phyloP scores from a whole-genome alignment of 805 yeast genomes.

The Kuraishia piskuri region DNA sequence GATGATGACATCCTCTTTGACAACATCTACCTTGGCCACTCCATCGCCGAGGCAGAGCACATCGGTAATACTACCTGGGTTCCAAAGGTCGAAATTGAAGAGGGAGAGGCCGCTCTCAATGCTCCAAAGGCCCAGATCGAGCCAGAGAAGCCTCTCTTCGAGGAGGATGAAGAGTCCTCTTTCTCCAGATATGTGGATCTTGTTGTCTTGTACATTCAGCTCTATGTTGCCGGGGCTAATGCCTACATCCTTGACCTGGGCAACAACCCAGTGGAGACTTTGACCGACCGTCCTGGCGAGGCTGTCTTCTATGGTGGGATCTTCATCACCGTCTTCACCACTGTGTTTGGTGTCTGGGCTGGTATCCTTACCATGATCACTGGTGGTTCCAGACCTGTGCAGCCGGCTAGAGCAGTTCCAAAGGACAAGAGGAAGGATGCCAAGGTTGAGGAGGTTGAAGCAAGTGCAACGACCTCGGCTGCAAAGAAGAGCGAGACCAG shows the following conservation, averaged over 20 bases:
- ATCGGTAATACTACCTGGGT: constrained; percentile 72
- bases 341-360: constrained; percentile 35
- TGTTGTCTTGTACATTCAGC: constrained; percentile 10
- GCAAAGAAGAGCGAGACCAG: constrained; percentile 19
- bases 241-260: constrained; percentile 30
- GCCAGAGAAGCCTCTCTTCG: constrained; percentile 33
- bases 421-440: constrained; percentile 7
- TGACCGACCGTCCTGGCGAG: constrained; percentile 39
- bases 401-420: background rate
- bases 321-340: constrained; percentile 29
- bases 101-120: constrained; percentile 27
- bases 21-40: constrained; percentile 80
- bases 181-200: constrained; percentile 9
- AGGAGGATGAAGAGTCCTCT: background rate
- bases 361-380: constrained; percentile 21
- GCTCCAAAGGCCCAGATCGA: constrained; percentile 33
- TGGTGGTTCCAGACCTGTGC: background rate
- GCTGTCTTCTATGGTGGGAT: constrained; percentile 38
- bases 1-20: constrained; percentile 67
- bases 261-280: constrained; percentile 34
- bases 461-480: constrained; percentile 9
- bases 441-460: constrained; percentile 7
- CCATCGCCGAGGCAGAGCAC: constrained; percentile 73
- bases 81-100: constrained; percentile 46
- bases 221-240: constrained; percentile 18